Base-by-base conservation (phyloP, 2,329 filamentous ascomycete species). In the Myriangium duriaei region DNA sequence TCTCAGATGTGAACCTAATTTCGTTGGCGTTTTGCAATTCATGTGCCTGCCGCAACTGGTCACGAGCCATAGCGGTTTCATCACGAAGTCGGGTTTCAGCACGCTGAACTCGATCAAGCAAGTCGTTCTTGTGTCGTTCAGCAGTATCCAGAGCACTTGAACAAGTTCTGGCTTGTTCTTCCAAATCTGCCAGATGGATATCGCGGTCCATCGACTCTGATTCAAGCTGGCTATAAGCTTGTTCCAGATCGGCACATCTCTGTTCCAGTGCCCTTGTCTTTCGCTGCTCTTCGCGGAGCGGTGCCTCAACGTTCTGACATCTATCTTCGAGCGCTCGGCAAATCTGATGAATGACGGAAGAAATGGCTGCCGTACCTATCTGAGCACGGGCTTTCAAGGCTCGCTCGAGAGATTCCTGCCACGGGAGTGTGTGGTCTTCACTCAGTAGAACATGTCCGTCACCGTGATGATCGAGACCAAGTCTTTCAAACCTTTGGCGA, bases 261-360 rank as follows among this genome's bases (percentile, higher is more conserved):
- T 53, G 42, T 13, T 53, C 53, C 2, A 65, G 41, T 7, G 47
- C 45, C 6, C 53, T 42, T 3, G 62, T 51, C 40, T 51, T 60
- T 11, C 54, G 50, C 39, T 58, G 54, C 45, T 69, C 68, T 11
- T 56, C 53, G 4, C 61, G 60, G 10, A 76, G 55, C 4, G 73
- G 73, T 34, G 60, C 60, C 52, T 77, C 73, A 2, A 69, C 60
- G 19, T 62, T 63, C 21, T 67, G 61, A 47, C 73, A 77, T 5
- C 73, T 64, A 7, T 54, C 55, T 46, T 77, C 73, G 1, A 77
- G 57, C 40, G 74, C 70, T 15, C 63, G 60, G 47, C 72, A 76
- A 10, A 71, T 64, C 21, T 68, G 61, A 11, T 64, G 60, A 11
- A 76, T 64, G 13, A 66, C 60, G 7, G 60, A 57, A 17, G 70